phyloP scores from a whole-genome alignment of 2,329 filamentous ascomycete species.

The Sclerotinia sclerotiorum region DNA sequence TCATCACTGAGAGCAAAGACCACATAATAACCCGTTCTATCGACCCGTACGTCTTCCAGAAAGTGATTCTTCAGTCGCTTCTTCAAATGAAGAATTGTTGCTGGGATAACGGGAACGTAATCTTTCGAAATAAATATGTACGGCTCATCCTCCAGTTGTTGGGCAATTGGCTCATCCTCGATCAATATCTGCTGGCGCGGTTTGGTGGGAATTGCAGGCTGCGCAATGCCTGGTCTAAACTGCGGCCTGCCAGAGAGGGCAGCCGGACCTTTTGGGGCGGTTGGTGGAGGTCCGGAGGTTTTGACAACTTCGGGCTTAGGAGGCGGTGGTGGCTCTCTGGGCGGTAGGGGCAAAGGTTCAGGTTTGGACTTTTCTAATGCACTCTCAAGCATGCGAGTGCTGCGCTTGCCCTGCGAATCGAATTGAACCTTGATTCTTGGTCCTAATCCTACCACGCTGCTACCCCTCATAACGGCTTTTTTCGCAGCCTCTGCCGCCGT shows the following conservation, averaged over 20 bases:
- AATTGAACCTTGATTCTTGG: slow-evolving; percentile 74
- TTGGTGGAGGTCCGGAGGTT: slow-evolving; percentile 68
- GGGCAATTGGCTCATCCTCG: slow-evolving; percentile 60
- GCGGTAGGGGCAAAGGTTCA: slow-evolving; percentile 34
- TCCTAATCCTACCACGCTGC: slow-evolving; percentile 74
- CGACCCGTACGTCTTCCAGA: slow-evolving; percentile 78
- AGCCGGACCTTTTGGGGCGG: slow-evolving; percentile 78
- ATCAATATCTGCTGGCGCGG: slow-evolving; percentile 55
- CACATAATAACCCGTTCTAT: slow-evolving; percentile 86
- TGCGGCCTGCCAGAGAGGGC: slow-evolving; percentile 32
- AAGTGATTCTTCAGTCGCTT: slow-evolving; percentile 81
- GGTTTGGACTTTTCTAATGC: slow-evolving; percentile 65
- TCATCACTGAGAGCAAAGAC: slow-evolving; percentile 77
- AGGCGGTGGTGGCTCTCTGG: slow-evolving; percentile 40
- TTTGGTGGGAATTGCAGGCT: slow-evolving; percentile 44
- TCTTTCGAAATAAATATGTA: slow-evolving; percentile 88
- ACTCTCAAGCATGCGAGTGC: slow-evolving; percentile 73
- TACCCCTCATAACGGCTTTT: slow-evolving; percentile 72
- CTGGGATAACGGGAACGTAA: slow-evolving; percentile 81
- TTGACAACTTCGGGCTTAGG: slow-evolving; percentile 45
- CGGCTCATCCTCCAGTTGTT: slow-evolving; percentile 72
- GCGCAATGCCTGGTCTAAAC: slow-evolving; percentile 35
- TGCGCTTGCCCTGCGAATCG: slow-evolving; percentile 84
- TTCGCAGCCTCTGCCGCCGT: slow-evolving; percentile 79
- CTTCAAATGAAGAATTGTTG: slow-evolving; percentile 86